Percentiles rank a stretch among this genome's conserved stretches.
These are phyloP conservation scores for Aspergillus tanneri DNA, from an alignment of 2,329 filamentous ascomycete genomes.

Conservation along the genomic window DNA sequence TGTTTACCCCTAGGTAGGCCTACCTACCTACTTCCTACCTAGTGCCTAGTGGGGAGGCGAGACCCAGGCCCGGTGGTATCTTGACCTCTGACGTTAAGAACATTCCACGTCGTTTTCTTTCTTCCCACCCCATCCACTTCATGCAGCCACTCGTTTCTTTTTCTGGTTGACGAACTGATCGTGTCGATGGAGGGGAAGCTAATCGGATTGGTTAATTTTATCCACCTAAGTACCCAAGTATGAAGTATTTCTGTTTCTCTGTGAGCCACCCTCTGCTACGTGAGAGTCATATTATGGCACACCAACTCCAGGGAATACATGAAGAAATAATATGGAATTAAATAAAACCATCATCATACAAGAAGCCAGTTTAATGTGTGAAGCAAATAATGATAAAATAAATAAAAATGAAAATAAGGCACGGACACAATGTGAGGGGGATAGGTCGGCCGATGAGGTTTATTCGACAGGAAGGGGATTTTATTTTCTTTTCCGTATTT, in stretches of 20 bases:
- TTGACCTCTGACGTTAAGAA: slow-evolving; percentile 16
- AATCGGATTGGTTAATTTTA: slow-evolving; percentile 2
- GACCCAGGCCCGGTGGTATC: too few species aligned
- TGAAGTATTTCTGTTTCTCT: slow-evolving; percentile 3
- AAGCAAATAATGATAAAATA: too few species aligned
- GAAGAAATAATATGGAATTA: slow-evolving; percentile 4
- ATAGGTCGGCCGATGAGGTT: background rate
- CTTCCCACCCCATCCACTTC: background rate
- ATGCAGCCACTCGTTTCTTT: slow-evolving; percentile 7
- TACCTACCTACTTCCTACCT: slow-evolving; percentile 8
- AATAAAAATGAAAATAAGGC: background rate
- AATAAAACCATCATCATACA: slow-evolving; percentile 7
- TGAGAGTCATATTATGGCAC: background rate
- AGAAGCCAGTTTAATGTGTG: too few species aligned
- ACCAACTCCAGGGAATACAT: background rate
- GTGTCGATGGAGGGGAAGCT: slow-evolving; percentile 1
- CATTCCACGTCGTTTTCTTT: slow-evolving; percentile 15
- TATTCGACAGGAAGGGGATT: background rate
- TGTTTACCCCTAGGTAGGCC: background rate
- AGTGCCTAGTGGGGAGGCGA: too few species aligned
- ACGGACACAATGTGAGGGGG: slow-evolving; percentile 1
- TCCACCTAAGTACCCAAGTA: background rate
- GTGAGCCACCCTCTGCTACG: slow-evolving; percentile 1
- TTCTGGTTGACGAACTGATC: background rate
- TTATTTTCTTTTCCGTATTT: background rate